A percentile compares a stretch with the other conserved stretches of the same genome.
Conservation (phyloP, 106 monocot species). For the Posidonia australis region DNA sequence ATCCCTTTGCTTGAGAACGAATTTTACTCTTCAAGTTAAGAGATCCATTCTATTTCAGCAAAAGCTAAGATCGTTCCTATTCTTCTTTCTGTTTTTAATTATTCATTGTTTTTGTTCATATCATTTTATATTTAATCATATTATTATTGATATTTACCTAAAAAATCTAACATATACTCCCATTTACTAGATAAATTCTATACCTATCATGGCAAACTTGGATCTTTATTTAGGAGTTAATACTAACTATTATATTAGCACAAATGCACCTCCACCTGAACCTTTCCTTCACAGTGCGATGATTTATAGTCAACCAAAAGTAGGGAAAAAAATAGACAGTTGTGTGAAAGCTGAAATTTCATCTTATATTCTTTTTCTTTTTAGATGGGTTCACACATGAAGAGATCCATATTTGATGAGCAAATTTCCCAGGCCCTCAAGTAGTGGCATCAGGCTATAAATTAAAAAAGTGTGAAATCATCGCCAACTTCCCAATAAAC, state of each 20-base stretch:
- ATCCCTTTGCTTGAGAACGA: no score
- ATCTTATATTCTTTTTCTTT: not conserved
- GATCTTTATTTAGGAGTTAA: no score
- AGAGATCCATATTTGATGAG: slow-evolving; percentile 47
- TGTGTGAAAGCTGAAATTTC: not conserved
- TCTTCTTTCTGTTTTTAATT: no score
- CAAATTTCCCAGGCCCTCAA: slow-evolving; percentile 37
- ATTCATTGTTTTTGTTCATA: no score
- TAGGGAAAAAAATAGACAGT: not conserved
- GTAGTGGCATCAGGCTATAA: slow-evolving; percentile 41
- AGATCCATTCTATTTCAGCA: no score
- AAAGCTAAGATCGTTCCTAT: no score
- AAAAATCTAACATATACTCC: no score
- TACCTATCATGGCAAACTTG: not conserved
- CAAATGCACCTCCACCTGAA: no score
- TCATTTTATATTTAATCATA: no score
- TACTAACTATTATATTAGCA: no score
- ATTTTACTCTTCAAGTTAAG: no score
- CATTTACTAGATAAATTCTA: not conserved
- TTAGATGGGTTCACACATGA: slow-evolving; percentile 71
- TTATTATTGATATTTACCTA: no score
- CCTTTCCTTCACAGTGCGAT: not conserved
- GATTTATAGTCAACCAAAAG: not conserved
- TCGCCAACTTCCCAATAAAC: not conserved
- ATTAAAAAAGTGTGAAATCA: slow-evolving; percentile 17